Evolutionary conservation across 2,329 filamentous ascomycete species (phyloP).

Genomic region (Penicillium crustosum): DNA sequence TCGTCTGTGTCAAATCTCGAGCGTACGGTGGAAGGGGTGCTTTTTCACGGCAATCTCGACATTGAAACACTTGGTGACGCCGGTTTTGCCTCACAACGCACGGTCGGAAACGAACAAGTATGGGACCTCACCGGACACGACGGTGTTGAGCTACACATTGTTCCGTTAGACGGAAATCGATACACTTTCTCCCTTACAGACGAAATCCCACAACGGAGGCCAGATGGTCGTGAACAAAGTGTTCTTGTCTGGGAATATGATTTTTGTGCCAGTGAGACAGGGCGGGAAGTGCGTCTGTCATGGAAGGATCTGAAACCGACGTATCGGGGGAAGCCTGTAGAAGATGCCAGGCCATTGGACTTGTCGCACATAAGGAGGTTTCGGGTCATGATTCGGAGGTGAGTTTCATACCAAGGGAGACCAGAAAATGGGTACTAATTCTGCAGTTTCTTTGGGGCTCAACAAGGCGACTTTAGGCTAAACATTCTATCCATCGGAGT

Average conservation of each 20-base stretch:
- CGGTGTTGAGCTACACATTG: conserved; percentile 59
- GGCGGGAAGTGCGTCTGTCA: conserved; percentile 53
- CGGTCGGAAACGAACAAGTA: conserved; percentile 53
- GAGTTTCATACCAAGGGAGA: conserved; percentile 21
- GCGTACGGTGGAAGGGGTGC: conserved; percentile 40
- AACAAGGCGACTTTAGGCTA: conserved; percentile 67
- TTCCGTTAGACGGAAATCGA: conserved; percentile 57
- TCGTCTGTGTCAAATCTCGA: conserved; percentile 59
- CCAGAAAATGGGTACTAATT: conserved; percentile 2
- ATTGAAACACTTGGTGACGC: conserved; percentile 74
- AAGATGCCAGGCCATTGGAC: conserved; percentile 61
- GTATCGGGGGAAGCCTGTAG: conserved; percentile 67
- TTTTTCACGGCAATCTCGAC: conserved; percentile 69
- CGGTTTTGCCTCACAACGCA: conserved; percentile 78
- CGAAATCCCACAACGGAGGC: conserved; percentile 55
- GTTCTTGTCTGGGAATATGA: conserved; percentile 72
- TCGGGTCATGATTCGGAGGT: conserved; percentile 81
- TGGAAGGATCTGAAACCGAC: conserved; percentile 69
- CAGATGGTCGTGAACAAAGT: conserved; percentile 67
- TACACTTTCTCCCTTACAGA: conserved; percentile 79
- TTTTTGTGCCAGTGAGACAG: conserved; percentile 48
- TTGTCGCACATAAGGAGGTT: conserved; percentile 62
- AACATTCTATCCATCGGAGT: conserved; percentile 53
- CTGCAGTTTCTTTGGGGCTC: conserved; percentile 69
- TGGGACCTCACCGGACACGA: conserved; percentile 66